Conservation (phyloP, 2,329 filamentous ascomycete genomes). For the Epichloe festucae region DNA sequence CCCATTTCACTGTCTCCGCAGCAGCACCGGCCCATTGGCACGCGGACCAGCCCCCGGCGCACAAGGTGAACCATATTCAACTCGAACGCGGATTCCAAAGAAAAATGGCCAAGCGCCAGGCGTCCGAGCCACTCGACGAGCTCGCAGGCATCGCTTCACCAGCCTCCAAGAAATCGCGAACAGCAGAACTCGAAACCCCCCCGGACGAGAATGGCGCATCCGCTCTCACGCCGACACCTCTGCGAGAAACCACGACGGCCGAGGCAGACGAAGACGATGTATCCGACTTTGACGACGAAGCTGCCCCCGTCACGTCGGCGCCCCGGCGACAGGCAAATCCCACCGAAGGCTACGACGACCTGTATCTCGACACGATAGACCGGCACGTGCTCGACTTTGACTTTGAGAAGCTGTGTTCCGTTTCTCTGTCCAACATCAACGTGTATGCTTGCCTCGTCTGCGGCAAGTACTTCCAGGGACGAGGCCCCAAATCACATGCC, state of each 20-base stretch:
- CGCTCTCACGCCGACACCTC: slow-evolving; percentile 13
- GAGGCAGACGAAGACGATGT: slow-evolving; percentile 16
- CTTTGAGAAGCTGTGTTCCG: slow-evolving; percentile 95
- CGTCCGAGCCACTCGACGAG: slow-evolving; percentile 47
- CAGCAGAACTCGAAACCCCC: slow-evolving; percentile 31
- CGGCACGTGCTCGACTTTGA: slow-evolving; percentile 91
- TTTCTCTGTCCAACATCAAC: slow-evolving; percentile 95
- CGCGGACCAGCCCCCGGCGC: too few relatives aligned
- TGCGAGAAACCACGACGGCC: slow-evolving; percentile 7
- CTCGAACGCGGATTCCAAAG: too few relatives aligned
- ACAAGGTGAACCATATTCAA: too few relatives aligned
- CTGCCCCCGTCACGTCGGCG: slow-evolving; percentile 25
- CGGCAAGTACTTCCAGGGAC: slow-evolving; percentile 93
- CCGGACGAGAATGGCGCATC: slow-evolving; percentile 19
- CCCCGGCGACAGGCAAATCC: slow-evolving; percentile 62
- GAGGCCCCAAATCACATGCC: slow-evolving; percentile 86
- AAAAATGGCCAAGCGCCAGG: slow-evolving; percentile 40
- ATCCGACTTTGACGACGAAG: slow-evolving; percentile 28
- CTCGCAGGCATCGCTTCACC: slow-evolving; percentile 41
- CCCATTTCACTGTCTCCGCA: background rate
- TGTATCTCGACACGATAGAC: slow-evolving; percentile 96
- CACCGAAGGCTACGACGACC: slow-evolving; percentile 78
- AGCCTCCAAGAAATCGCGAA: slow-evolving; percentile 44
- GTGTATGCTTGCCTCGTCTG: slow-evolving; percentile 96
- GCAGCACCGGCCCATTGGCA: too few relatives aligned